Conservation (phyloP, 2,329 filamentous ascomycete genomes). For the Camillea tinctor region DNA sequence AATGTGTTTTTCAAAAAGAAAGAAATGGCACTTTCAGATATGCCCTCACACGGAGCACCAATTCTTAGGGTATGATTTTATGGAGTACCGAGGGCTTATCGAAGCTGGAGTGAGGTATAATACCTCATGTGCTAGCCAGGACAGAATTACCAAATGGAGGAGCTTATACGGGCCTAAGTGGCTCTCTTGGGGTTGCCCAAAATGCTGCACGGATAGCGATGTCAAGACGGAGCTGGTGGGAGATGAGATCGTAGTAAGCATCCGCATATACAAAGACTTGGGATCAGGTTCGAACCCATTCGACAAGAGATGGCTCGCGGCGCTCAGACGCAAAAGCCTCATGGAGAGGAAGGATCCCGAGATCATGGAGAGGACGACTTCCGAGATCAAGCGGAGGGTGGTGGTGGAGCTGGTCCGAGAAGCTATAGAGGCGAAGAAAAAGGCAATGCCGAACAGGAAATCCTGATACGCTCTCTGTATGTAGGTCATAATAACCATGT, state of each 20-base stretch:
- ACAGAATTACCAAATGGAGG: constrained; percentile 1
- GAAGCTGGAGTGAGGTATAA: constrained; percentile 7
- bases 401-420: not conserved
- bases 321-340: constrained; percentile 2
- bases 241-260: constrained; percentile 12
- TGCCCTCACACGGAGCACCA: constrained; percentile 13
- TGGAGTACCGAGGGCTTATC: constrained; percentile 9
- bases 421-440: not conserved
- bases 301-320: constrained; percentile 13
- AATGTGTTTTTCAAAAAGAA: not conserved
- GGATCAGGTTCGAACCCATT: constrained; percentile 8
- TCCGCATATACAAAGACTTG: constrained; percentile 13
- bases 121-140: not conserved
- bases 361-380: not conserved
- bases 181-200: constrained; percentile 5
- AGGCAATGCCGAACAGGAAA: not conserved
- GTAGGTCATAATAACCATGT: not conserved
- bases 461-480: not conserved
- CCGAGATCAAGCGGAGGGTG: not conserved
- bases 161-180: constrained; percentile 8
- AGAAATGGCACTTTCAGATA: constrained; percentile 12
- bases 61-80: constrained; percentile 8
- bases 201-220: constrained; percentile 10
- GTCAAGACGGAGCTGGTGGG: constrained; percentile 9
- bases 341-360: too few species aligned